phyloP scores from a whole-genome alignment of 1,139 yeast genomes.

The Yamadazyma atlantica region DNA sequence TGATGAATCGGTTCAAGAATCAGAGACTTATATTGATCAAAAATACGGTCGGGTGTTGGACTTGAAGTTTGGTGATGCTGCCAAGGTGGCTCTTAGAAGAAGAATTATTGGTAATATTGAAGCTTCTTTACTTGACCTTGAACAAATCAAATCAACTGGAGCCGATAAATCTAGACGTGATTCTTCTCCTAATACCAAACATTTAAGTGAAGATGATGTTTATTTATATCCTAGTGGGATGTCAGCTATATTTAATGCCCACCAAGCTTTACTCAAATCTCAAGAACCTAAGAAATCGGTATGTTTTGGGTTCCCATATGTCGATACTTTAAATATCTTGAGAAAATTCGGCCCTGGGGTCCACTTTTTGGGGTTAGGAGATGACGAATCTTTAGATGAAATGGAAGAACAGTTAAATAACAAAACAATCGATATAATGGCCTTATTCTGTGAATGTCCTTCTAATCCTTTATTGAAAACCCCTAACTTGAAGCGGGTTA shows the following conservation, averaged over 20 bases:
- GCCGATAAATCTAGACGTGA: slow-evolving; percentile 18
- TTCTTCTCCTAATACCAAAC: neutral
- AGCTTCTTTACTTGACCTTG: slow-evolving; percentile 14
- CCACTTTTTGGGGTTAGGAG: slow-evolving; percentile 82
- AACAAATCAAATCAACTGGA: neutral
- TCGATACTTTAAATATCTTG: slow-evolving; percentile 83
- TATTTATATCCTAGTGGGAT: slow-evolving; percentile 87
- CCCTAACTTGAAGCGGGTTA: slow-evolving; percentile 68
- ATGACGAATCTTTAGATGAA: slow-evolving; percentile 64
- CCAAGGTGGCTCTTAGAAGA: slow-evolving; percentile 69
- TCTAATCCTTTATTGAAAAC: slow-evolving; percentile 86
- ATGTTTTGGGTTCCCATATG: slow-evolving; percentile 94
- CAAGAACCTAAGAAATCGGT: slow-evolving; percentile 60
- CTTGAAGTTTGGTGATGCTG: slow-evolving; percentile 69
- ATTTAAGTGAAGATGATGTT: slow-evolving; percentile 58
- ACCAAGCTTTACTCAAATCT: slow-evolving; percentile 55
- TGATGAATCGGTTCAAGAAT: slow-evolving; percentile 50
- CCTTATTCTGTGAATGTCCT: slow-evolving; percentile 89
- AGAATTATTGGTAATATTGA: slow-evolving; percentile 65
- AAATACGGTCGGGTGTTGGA: slow-evolving; percentile 89
- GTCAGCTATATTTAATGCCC: slow-evolving; percentile 88
- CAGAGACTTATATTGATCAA: slow-evolving; percentile 75
- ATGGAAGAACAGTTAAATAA: slow-evolving; percentile 58
- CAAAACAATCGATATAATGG: slow-evolving; percentile 65
- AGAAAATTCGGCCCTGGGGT: slow-evolving; percentile 89